Conservation (phyloP, 345 rosid genomes). For the Kernera saxatilis region DNA sequence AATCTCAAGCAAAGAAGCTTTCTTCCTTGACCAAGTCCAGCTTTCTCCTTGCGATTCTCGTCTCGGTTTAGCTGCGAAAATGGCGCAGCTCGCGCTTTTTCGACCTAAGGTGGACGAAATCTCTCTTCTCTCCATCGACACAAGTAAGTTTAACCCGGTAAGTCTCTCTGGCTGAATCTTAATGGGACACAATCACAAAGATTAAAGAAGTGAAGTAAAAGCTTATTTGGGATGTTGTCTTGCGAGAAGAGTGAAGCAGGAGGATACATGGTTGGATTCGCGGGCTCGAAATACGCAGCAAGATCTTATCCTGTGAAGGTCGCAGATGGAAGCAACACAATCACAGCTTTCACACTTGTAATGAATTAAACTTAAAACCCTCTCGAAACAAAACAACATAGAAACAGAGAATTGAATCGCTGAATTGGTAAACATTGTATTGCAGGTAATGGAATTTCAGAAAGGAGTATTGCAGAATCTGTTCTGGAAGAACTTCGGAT, state of each 20-base stretch:
- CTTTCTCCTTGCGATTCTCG: slow-evolving; percentile 89
- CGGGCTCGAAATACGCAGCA: slow-evolving; percentile 90
- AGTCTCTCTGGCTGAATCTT: not conserved
- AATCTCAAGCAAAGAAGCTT: slow-evolving; percentile 56
- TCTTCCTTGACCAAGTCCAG: slow-evolving; percentile 56
- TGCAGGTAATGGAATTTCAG: slow-evolving; percentile 78
- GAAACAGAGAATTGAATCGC: not conserved
- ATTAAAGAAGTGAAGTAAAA: not conserved
- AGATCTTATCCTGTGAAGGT: slow-evolving; percentile 70
- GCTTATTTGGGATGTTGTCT: not conserved
- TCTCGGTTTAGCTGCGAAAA: slow-evolving; percentile 43
- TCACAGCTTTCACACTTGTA: slow-evolving; percentile 89
- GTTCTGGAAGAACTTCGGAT: slow-evolving; percentile 79
- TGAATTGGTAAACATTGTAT: not conserved
- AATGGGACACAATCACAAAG: not conserved
- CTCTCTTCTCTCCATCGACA: slow-evolving; percentile 72
- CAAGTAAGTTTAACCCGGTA: slow-evolving; percentile 51
- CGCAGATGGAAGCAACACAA: slow-evolving; percentile 53
- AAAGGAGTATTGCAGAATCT: slow-evolving; percentile 70
- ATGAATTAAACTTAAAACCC: slow-evolving; percentile 20
- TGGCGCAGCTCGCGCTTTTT: slow-evolving; percentile 62
- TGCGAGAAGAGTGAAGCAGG: slow-evolving; percentile 46
- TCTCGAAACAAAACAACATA: not conserved
- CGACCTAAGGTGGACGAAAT: slow-evolving; percentile 80
- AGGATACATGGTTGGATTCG: slow-evolving; percentile 88